Percentiles rank a stretch among this genome's conserved stretches.
Conservation (phyloP, 768 basidiomycete species). For the Pleurotus cornucopiae region DNA sequence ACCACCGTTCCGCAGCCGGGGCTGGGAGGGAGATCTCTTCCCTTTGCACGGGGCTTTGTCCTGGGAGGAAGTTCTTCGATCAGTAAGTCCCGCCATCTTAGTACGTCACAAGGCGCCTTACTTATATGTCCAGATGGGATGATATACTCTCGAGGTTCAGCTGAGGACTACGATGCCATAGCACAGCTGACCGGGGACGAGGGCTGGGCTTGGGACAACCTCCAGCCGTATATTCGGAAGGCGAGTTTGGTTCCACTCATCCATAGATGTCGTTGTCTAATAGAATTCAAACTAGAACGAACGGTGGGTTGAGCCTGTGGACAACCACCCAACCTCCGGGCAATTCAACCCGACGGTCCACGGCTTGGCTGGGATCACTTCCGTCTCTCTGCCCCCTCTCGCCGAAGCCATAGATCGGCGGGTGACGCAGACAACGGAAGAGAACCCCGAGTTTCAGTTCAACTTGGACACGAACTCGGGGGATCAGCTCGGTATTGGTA, state of each 20-base stretch:
- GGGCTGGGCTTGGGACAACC: conserved; percentile 25
- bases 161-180: conserved; percentile 20
- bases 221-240: conserved; percentile 20
- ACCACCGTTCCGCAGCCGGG: conserved; percentile 16
- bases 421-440: conserved; percentile 18
- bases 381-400: conserved; percentile 20
- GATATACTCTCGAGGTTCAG: conserved; percentile 20
- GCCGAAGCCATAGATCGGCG: conserved; percentile 12
- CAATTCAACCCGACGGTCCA: conserved; percentile 24
- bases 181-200: conserved; percentile 19
- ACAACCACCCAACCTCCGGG: conserved; percentile 23
- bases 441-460: conserved; percentile 19
- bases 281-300: conserved; percentile 19
- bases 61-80: conserved; percentile 16
- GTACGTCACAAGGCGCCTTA: background rate
- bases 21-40: conserved; percentile 12
- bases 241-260: conserved; percentile 2
- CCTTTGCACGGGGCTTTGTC: conserved; percentile 14
- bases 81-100: conserved; percentile 15
- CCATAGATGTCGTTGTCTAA: background rate
- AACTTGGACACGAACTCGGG: conserved; percentile 27
- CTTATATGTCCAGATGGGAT: conserved; percentile 12
- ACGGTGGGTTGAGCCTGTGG: conserved; percentile 18
- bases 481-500: conserved; percentile 24
- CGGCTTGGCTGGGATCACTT: conserved; percentile 18